A percentile compares a stretch with the other conserved stretches of the same genome.
Evolutionary conservation across 2,329 filamentous ascomycete species (phyloP).

Genomic region (Aspergillus melleus): DNA sequence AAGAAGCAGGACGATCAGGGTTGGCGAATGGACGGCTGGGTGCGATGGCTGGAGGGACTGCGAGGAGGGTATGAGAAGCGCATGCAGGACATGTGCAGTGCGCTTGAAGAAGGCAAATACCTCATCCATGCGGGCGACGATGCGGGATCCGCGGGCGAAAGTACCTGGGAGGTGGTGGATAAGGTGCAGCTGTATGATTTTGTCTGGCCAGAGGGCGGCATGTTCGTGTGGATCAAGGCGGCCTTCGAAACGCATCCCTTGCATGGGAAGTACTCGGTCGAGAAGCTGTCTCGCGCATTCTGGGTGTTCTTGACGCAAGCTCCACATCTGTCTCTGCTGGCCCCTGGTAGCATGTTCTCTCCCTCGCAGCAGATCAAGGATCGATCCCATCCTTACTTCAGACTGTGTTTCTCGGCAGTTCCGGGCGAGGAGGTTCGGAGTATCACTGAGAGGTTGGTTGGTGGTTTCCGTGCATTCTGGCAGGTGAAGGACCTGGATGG

Average conservation of each 20-base stretch:
- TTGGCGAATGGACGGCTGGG: conserved; percentile 84
- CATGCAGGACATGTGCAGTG: conserved; percentile 75
- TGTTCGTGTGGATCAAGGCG: conserved; percentile 85
- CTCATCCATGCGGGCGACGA: conserved; percentile 61
- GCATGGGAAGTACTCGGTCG: conserved; percentile 54
- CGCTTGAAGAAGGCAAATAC: conserved; percentile 68
- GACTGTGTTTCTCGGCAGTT: conserved; percentile 84
- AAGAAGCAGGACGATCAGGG: conserved; percentile 55
- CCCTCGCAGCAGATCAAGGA: conserved; percentile 61
- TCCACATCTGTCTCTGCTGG: conserved; percentile 68
- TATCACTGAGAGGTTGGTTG: conserved; percentile 64
- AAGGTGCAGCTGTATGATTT: conserved; percentile 76
- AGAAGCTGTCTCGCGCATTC: conserved; percentile 63
- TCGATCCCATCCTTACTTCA: conserved; percentile 68
- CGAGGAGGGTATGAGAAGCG: conserved; percentile 80
- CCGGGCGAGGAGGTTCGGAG: conserved; percentile 66
- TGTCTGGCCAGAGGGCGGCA: conserved; percentile 78
- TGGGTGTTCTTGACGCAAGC: conserved; percentile 70
- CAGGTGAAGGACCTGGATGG: conserved; percentile 60
- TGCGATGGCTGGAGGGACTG: conserved; percentile 85
- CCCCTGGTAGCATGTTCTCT: conserved; percentile 73
- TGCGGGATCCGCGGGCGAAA: conserved; percentile 39
- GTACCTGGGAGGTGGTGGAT: conserved; percentile 73
- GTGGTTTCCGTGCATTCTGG: conserved; percentile 75
- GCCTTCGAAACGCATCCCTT: conserved; percentile 74